These are phyloP conservation scores for Amaranthus cruentus DNA, from an alignment of 148 eudicot species.

Conservation along the genomic window DNA sequence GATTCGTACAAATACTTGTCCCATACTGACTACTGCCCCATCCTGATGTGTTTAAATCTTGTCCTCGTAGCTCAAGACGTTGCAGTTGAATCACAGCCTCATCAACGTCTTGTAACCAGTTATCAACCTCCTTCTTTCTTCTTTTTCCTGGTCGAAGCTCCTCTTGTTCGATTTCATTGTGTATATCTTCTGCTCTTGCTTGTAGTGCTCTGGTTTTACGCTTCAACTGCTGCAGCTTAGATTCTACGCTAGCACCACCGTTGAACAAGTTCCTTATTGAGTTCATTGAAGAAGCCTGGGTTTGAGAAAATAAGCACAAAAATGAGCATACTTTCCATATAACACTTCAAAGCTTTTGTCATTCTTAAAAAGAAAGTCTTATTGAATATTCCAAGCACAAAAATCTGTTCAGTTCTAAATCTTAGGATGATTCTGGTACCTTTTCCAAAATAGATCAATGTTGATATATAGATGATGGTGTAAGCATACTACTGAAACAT, in stretches of 20 bases:
- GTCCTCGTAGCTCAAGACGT: constrained; percentile 17
- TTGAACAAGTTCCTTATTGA: constrained; percentile 18
- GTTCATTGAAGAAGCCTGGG: constrained; percentile 16
- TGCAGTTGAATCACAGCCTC: constrained; percentile 18
- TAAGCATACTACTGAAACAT: no score
- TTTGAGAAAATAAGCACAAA: not conserved
- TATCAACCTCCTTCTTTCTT: constrained; percentile 22
- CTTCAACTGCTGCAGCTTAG: constrained; percentile 22
- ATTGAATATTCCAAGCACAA: not conserved
- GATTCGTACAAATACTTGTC: not conserved
- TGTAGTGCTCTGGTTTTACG: constrained; percentile 18
- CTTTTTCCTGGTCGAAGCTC: constrained; percentile 27
- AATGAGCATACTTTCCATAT: not conserved
- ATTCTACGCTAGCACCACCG: constrained; percentile 8
- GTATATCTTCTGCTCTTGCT: constrained; percentile 23
- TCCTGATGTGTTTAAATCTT: not conserved
- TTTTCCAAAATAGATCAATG: no score
- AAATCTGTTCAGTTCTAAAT: no score
- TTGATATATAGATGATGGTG: no score
- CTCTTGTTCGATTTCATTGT: constrained; percentile 17
- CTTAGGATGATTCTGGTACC: no score
- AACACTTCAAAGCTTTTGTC: not conserved
- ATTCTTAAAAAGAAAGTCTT: not conserved
- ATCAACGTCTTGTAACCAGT: constrained; percentile 22
- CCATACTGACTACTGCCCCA: not conserved